Evolutionary conservation across 2,329 filamentous ascomycete species (phyloP).

Genomic region (Boeremia lycopersici): DNA sequence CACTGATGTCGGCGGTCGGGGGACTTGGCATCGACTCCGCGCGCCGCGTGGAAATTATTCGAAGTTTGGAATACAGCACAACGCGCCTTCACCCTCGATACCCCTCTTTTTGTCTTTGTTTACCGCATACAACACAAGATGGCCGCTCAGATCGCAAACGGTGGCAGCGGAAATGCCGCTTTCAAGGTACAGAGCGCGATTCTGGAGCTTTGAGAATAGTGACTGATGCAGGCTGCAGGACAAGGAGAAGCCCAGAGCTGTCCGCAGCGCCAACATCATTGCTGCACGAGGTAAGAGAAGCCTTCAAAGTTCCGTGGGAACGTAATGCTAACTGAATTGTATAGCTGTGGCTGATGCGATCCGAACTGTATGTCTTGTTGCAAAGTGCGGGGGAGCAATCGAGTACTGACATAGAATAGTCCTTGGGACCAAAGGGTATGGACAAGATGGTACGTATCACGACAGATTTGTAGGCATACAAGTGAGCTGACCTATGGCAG

Average conservation of each 20-base stretch:
- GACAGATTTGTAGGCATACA: constrained; percentile 6
- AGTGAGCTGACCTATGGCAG: background rate
- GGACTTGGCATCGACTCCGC: constrained; percentile 19
- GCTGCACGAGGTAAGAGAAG: constrained; percentile 80
- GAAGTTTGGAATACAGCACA: constrained; percentile 35
- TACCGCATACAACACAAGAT: constrained; percentile 31
- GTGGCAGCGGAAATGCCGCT: constrained; percentile 63
- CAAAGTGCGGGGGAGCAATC: constrained; percentile 26
- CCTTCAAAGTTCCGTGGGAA: constrained; percentile 23
- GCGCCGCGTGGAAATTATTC: constrained; percentile 34
- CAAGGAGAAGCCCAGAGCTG: constrained; percentile 99
- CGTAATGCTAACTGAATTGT: constrained; percentile 27
- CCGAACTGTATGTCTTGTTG: constrained; percentile 67
- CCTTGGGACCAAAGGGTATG: constrained; percentile 94
- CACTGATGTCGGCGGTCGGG: constrained; percentile 32
- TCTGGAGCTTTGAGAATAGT: constrained; percentile 32
- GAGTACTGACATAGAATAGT: constrained; percentile 54
- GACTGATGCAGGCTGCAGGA: constrained; percentile 59
- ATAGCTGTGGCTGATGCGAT: constrained; percentile 96
- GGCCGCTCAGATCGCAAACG: constrained; percentile 42
- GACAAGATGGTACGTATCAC: constrained; percentile 78
- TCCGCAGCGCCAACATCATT: constrained; percentile 94
- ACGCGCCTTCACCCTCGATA: constrained; percentile 27
- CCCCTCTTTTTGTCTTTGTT: constrained; percentile 27
- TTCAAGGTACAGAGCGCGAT: constrained; percentile 62